Base-by-base conservation (phyloP, 2,329 filamentous ascomycete species). In the Aureobasidium sp. region DNA sequence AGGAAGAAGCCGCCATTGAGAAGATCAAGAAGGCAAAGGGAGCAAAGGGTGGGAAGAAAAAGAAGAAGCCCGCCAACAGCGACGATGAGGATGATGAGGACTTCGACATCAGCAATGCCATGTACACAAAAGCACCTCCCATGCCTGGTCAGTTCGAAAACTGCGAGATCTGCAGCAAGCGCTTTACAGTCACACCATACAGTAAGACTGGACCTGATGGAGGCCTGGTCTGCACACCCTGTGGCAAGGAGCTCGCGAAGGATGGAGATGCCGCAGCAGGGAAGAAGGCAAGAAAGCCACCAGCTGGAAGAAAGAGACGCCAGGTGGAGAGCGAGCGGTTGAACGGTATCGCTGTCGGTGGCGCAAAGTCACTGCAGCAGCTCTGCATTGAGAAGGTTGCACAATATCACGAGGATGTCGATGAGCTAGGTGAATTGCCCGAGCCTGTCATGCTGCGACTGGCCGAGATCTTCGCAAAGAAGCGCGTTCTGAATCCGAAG, bases 111-210 rank as follows among this genome's bases (percentile, higher is more conserved):
- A 76, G 75, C 5, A 69, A 72, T 56, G 77, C 81, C 59, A 81
- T 84, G 74, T 79, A 83, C 71, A 79, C 82, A 67, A 85, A 84
- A 67, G 69, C 75, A 15, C 78, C 78, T 36, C 86, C 87, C 1
- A 72, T 87, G n/a, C 89, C 91, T 1, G 92, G 90, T 2, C 93
- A 97, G 73, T 84, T 93, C 70, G 91, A 89, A 66, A 92, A 96
- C 67, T 97, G 93, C 71, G 91, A 89, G 65, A 77, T 87, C 3
- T 97, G 93, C 73, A 81, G 83, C 47, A 96, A 94, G 73, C 86
- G 92, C 41, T 97, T 97, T 71, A 96, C 91, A 0, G 92, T 97
- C 48, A 97, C 93, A 0, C 83, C 90, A 0, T 97, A 97, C 76
- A 92, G 88, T 65, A 88, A 91, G 66, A 83, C 87, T 32, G 91